Evolutionary conservation across 2,329 filamentous ascomycete species (phyloP).

Genomic region (Aspergillus sp.): DNA sequence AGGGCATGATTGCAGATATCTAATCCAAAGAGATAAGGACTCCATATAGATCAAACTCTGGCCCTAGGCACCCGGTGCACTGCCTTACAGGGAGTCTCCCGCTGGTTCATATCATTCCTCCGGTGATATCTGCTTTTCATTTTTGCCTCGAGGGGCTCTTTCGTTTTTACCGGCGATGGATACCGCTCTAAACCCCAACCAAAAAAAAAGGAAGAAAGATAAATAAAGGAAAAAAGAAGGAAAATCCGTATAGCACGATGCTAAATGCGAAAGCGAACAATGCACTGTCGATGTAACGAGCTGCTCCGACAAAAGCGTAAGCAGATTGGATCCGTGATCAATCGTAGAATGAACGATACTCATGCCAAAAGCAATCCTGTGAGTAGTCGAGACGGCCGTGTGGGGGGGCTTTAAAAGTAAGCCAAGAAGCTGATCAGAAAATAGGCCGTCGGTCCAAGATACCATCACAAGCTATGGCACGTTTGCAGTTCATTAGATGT

Average conservation of each 20-base stretch:
- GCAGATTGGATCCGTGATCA: neutral
- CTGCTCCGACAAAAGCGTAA: neutral
- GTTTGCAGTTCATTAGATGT: neutral
- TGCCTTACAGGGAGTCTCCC: neutral
- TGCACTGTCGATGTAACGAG: neutral
- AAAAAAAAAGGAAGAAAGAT: slow-evolving; percentile 13
- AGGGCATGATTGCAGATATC: neutral
- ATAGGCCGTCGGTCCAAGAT: neutral
- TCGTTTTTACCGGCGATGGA: slow-evolving; percentile 38
- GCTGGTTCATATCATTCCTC: slow-evolving; percentile 14
- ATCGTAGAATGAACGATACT: neutral
- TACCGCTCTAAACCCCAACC: slow-evolving; percentile 31
- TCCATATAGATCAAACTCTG: neutral
- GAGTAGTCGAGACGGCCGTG: too few species aligned
- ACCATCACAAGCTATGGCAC: neutral
- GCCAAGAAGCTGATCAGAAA: neutral
- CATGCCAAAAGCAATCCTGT: neutral
- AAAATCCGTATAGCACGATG: slow-evolving; percentile 6
- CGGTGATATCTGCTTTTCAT: neutral
- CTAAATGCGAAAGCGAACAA: neutral
- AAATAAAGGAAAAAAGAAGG: neutral
- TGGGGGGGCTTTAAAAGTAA: neutral
- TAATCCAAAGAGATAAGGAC: neutral
- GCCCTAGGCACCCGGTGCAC: neutral
- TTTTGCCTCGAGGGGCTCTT: neutral